A percentile compares a stretch with the other conserved stretches of the same genome.
Evolutionary conservation across 1,284 basidiomycete species (phyloP).

Genomic region (Neonothopanus nambi): DNA sequence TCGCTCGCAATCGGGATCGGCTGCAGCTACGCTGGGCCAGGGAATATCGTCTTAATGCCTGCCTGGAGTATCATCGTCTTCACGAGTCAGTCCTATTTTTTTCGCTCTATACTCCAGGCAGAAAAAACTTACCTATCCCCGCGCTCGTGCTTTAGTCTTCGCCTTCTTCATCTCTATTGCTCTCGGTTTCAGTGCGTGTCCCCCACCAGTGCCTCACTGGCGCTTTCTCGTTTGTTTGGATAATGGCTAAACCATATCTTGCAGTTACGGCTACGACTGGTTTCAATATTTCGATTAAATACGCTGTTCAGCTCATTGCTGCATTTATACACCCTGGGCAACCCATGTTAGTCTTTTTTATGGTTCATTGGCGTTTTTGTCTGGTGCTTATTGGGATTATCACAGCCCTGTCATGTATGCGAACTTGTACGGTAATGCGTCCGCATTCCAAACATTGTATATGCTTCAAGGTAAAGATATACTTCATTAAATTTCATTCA

Average conservation of each 20-base stretch:
- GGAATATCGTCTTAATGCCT: conserved; percentile 51
- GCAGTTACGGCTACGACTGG: conserved; percentile 51
- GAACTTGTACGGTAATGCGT: conserved; percentile 51
- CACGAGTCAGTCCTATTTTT: conserved; percentile 33
- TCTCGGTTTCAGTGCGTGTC: conserved; percentile 46
- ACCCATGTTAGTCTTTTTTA: conserved; percentile 39
- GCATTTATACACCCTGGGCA: conserved; percentile 57
- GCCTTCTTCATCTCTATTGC: conserved; percentile 47
- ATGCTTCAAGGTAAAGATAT: conserved; percentile 43
- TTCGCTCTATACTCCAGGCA: too few relatives aligned
- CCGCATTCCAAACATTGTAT: conserved; percentile 44
- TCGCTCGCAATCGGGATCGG: conserved; percentile 56
- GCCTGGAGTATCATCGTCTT: conserved; percentile 56
- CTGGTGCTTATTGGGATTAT: too few relatives aligned
- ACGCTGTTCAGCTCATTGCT: conserved; percentile 50
- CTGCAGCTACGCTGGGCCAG: conserved; percentile 45
- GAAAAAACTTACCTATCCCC: too few relatives aligned
- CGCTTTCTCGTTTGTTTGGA: background rate
- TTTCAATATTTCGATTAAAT: conserved; percentile 47
- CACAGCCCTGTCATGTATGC: conserved; percentile 51
- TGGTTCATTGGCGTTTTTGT: background rate
- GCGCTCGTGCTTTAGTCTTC: conserved; percentile 23
- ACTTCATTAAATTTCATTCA: background rate
- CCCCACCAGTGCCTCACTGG: too few relatives aligned
- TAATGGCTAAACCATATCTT: conserved; percentile 13